Percentiles rank a stretch among this genome's conserved stretches.
Evolutionary conservation across 2,329 filamentous ascomycete genomes (phyloP).

Genomic region (Davidsoniella virescens): DNA sequence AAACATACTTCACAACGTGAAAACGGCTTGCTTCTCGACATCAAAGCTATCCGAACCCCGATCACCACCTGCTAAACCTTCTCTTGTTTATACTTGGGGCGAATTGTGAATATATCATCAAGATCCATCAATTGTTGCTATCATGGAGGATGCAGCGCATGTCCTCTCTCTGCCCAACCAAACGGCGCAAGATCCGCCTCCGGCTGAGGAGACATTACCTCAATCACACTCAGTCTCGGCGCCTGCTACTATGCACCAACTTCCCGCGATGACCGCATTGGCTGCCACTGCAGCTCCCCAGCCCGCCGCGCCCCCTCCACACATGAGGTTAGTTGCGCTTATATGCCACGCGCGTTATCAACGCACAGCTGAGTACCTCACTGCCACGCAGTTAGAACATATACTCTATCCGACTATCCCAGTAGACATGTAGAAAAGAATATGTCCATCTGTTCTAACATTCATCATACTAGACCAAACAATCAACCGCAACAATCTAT

Average conservation of each 20-base stretch:
- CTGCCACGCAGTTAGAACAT: no score
- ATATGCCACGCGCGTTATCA: neutral
- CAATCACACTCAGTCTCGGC: neutral
- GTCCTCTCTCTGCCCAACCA: slow-evolving; percentile 24
- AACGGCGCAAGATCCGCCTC: slow-evolving; percentile 11
- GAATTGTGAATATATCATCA: no score
- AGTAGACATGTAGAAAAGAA: neutral
- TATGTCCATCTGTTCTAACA: neutral
- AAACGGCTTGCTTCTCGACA: no score
- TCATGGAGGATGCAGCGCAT: slow-evolving; percentile 32
- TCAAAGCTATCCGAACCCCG: no score
- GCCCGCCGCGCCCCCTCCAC: slow-evolving; percentile 19
- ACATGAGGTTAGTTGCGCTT: slow-evolving; percentile 27
- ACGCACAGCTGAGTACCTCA: no score
- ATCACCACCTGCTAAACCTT: no score
- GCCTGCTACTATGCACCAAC: slow-evolving; percentile 21
- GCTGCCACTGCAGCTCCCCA: slow-evolving; percentile 25
- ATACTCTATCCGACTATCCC: no score
- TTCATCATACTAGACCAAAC: neutral
- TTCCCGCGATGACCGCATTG: slow-evolving; percentile 30
- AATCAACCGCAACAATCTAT: neutral
- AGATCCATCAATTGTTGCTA: slow-evolving; percentile 7
- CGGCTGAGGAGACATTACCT: neutral
- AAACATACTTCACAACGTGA: no score
- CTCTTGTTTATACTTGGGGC: no score